phyloP scores from a whole-genome alignment of 176 grass and related monocot species.

The Aechmea fasciata region DNA sequence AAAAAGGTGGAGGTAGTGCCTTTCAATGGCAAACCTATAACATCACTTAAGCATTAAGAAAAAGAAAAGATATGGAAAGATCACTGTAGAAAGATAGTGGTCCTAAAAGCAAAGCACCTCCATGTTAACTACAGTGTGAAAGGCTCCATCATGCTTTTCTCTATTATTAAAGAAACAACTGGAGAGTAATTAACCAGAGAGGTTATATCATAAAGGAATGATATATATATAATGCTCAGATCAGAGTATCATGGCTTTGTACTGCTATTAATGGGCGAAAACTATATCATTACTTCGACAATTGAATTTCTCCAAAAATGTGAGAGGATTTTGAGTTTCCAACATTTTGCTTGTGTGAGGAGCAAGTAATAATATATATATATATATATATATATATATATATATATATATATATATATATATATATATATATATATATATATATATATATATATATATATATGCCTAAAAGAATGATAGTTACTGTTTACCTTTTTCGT shows the following conservation, averaged over 20 bases:
- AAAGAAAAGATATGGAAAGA: neutral
- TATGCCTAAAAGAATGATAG: neutral
- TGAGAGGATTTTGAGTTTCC: too few relatives aligned
- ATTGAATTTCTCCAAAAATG: too few relatives aligned
- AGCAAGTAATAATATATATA: too few relatives aligned
- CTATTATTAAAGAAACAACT: neutral
- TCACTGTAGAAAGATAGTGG: constrained; percentile 2
- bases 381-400: too few relatives aligned
- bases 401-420: too few relatives aligned
- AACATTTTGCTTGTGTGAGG: too few relatives aligned
- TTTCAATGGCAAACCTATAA: neutral
- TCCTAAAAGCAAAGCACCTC: neutral
- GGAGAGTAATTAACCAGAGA: neutral
- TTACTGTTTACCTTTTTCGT: neutral
- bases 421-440: too few relatives aligned
- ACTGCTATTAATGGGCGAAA: too few relatives aligned
- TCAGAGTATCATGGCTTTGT: too few relatives aligned
- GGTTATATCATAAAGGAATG: neutral
- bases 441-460: too few relatives aligned
- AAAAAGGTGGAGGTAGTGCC: neutral
- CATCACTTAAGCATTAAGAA: neutral
- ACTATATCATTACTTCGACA: too few relatives aligned
- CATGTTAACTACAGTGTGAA: neutral
- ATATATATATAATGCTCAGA: neutral
- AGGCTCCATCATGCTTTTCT: neutral